Base-by-base conservation (phyloP, 176 grass and related monocot species). In the Carex parvula region DNA sequence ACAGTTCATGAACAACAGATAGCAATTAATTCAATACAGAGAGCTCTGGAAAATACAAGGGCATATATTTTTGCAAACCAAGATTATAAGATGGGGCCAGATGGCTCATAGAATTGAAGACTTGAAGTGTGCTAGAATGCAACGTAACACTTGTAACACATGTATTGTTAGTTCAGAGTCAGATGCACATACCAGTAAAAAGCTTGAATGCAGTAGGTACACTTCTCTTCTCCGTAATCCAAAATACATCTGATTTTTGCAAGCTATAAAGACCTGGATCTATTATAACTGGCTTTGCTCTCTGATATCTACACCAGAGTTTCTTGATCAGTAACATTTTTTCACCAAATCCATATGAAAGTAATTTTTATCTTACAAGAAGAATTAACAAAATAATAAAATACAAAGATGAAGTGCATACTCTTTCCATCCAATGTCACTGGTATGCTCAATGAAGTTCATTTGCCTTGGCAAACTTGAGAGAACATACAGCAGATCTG, bases 371-470 rank as follows among this genome's bases (percentile, higher is more conserved):
- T 20, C 12, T 71, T 55, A 76, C 20, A 3, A 54, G 20, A 30
- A 18, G 53, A 87, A 57, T 32, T 87, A 16, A 42, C 14, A 78
- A 78, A 77, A 77, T 60, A 48, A 70, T 26, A 74, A 35, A 60
- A 69, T 9, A 79, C 55, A 57, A 11, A 79, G 75, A 82, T 60
- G 62, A 16, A 2, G 81, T 77, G 73, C 92, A 81, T 94, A 98
- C 95, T 98, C 95, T 81, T 98, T 98, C 95, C 95, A 98, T 87
- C 95, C 95, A 71, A 98, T 98, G 72, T 98, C 92, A 88, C 94
- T 97, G 52, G 94, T 97, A 81, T 97, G 94, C 79, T 97, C 94
- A 64, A 97, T 90, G 79, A 98, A 98, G 80, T 98, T 98, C 81
- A 98, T 83, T 33, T 98, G 86, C 85, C 95, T 93, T n/a, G 95